Percentiles rank a stretch among this genome's conserved stretches.
phyloP scores from a whole-genome alignment of 2,329 filamentous ascomycete genomes.

The Chrysoporthe deuterocubensis region DNA sequence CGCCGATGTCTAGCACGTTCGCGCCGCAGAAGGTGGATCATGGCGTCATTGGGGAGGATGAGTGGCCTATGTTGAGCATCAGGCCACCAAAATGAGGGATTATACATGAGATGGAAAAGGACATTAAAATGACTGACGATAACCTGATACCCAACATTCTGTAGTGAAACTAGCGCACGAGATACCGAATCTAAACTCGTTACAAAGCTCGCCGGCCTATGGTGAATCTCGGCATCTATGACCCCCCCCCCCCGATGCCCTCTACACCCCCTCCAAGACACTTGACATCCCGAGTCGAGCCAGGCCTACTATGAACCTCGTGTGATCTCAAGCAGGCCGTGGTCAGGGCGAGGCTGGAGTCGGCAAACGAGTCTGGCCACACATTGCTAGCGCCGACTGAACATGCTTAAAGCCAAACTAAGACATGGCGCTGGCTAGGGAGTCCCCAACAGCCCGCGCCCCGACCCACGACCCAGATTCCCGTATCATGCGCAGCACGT shows the following conservation, averaged over 20 bases:
- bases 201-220: neutral
- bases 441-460: too few relatives aligned
- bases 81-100: constrained; percentile 10
- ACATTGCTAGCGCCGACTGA: too few relatives aligned
- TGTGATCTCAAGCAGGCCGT: too few relatives aligned
- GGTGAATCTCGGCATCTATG: neutral
- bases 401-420: too few relatives aligned
- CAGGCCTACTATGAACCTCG: too few relatives aligned
- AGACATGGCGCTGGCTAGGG: too few relatives aligned
- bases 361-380: too few relatives aligned
- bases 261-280: neutral
- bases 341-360: too few relatives aligned
- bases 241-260: neutral
- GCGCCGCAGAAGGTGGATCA: neutral
- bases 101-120: neutral
- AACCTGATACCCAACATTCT: neutral
- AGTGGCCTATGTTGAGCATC: constrained; percentile 9
- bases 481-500: too few relatives aligned
- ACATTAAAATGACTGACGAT: constrained; percentile 6
- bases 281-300: neutral
- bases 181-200: neutral
- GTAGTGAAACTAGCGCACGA: neutral
- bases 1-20: constrained; percentile 12
- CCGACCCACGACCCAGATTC: too few relatives aligned
- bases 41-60: constrained; percentile 12